Percentiles rank a stretch among this genome's conserved stretches.
Conservation (phyloP, 2,329 filamentous ascomycete genomes). For the Neurospora sp. region DNA sequence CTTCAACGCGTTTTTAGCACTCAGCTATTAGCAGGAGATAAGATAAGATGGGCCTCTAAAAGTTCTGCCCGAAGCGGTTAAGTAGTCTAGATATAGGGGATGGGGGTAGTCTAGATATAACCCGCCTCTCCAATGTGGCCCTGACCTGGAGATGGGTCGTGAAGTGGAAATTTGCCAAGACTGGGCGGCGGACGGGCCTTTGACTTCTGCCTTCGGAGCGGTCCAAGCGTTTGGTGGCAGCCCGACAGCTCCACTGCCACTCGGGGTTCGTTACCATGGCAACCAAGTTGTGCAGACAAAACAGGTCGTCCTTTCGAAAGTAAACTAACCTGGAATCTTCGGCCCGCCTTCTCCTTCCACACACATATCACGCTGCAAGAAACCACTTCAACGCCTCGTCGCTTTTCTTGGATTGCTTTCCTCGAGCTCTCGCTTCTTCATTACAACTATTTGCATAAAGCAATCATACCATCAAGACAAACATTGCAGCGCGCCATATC, state of each 20-base stretch:
- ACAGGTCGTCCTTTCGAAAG: not conserved
- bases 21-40: too few relatives aligned
- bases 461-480: conserved; percentile 14
- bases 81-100: too few relatives aligned
- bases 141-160: not conserved
- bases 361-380: not conserved
- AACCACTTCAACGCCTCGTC: not conserved
- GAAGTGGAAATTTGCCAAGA: not conserved
- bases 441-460: conserved; percentile 8
- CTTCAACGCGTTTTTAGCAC: too few relatives aligned
- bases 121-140: too few relatives aligned
- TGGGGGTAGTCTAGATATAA: too few relatives aligned
- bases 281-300: not conserved
- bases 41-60: too few relatives aligned
- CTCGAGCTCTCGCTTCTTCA: conserved; percentile 18
- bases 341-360: not conserved
- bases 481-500: not conserved
- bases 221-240: not conserved
- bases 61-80: too few relatives aligned
- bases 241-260: not conserved
- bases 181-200: not conserved
- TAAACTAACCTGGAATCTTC: not conserved
- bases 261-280: not conserved
- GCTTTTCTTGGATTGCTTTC: conserved; percentile 15
- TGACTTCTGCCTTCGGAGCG: not conserved